phyloP scores from a whole-genome alignment of 495 filamentous ascomycete species.

The Tirmania nivea region DNA sequence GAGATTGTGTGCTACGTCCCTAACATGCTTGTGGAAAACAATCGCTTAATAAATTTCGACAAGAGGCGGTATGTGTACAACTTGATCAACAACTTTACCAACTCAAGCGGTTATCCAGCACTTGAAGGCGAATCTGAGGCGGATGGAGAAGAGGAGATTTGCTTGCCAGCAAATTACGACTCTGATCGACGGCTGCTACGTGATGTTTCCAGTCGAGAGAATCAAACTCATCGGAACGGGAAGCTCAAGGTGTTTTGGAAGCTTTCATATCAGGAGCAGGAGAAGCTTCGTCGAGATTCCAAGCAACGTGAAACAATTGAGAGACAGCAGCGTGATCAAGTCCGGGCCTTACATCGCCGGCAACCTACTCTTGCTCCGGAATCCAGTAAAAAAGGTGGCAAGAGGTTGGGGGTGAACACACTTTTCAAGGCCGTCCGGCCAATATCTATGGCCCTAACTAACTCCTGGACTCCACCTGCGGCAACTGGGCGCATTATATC shows the following conservation, averaged over 20 bases:
- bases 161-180: slow-evolving; percentile 3
- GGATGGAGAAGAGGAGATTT: not conserved
- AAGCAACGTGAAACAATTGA: slow-evolving; percentile 20
- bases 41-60: slow-evolving; percentile 21
- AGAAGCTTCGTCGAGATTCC: slow-evolving; percentile 19
- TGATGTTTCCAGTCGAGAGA: slow-evolving; percentile 16
- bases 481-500: slow-evolving; percentile 9
- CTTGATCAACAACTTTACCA: slow-evolving; percentile 21
- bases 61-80: slow-evolving; percentile 22
- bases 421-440: slow-evolving; percentile 20
- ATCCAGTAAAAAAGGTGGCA: slow-evolving; percentile 14
- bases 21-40: slow-evolving; percentile 22
- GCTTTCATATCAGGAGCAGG: slow-evolving; percentile 18
- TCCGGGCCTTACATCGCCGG: slow-evolving; percentile 14
- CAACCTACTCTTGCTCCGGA: slow-evolving; percentile 17
- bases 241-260: slow-evolving; percentile 18
- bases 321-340: slow-evolving; percentile 14
- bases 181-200: slow-evolving; percentile 14
- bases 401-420: slow-evolving; percentile 19
- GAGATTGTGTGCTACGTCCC: slow-evolving; percentile 22
- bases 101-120: slow-evolving; percentile 6
- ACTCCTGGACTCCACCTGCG: slow-evolving; percentile 18
- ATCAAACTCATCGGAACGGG: slow-evolving; percentile 9
- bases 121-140: not conserved
- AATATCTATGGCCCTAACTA: slow-evolving; percentile 19